Conservation (phyloP, 192 early-diverging fungal species). For the Thamnidium elegans region DNA sequence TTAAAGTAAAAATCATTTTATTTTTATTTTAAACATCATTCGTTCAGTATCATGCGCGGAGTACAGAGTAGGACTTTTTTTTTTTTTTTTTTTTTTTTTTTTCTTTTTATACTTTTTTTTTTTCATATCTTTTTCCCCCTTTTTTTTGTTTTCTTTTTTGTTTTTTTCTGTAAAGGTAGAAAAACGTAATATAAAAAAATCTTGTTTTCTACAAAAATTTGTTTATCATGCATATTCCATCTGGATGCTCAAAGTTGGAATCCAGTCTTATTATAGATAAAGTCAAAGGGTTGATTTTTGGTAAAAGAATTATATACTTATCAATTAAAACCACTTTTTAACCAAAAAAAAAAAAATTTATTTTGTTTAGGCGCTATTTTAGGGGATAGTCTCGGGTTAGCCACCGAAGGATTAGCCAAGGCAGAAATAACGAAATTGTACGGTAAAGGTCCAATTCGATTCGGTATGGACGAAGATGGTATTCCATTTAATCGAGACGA, state of each 20-base stretch:
- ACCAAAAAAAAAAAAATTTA: background rate
- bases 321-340: background rate
- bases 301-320: constrained; percentile 13
- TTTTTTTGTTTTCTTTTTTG: background rate
- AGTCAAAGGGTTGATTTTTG: constrained; percentile 40
- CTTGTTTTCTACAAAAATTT: background rate
- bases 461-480: constrained; percentile 47
- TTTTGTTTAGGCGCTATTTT: constrained; percentile 48
- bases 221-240: constrained; percentile 32
- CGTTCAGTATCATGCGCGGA: background rate
- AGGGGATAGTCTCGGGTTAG: constrained; percentile 61
- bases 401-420: constrained; percentile 61
- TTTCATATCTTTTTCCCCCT: background rate
- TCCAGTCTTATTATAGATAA: constrained; percentile 29
- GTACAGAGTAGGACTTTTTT: background rate
- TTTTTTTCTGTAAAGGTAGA: constrained; percentile 19
- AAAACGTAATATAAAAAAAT: constrained; percentile 1
- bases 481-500: constrained; percentile 26
- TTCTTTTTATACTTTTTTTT: constrained; percentile 10
- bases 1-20: background rate
- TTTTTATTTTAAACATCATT: constrained; percentile 1
- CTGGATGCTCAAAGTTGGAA: constrained; percentile 34
- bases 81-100: constrained; percentile 18
- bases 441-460: constrained; percentile 56
- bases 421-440: constrained; percentile 41